Conservation (phyloP, 176 grass and related monocot genomes). For the Poa pratensis region DNA sequence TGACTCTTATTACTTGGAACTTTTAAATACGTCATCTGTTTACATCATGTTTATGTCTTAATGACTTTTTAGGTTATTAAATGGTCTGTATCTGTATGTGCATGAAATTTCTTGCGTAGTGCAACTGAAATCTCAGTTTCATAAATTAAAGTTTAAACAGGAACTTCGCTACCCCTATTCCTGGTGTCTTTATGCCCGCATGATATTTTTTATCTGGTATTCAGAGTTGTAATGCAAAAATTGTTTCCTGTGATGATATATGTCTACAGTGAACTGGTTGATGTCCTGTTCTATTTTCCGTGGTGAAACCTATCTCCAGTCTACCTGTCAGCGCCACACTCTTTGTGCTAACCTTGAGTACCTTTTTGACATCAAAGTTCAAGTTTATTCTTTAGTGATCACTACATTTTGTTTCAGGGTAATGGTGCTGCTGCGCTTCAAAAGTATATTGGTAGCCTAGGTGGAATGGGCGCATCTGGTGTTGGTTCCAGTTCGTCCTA, state of each 20-base stretch:
- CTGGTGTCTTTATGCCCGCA: constrained; percentile 25
- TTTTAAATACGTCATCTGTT: constrained; percentile 39
- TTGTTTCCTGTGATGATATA: constrained; percentile 5
- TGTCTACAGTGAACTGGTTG: not conserved
- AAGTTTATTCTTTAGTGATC: constrained; percentile 27
- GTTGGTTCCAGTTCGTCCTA: constrained; percentile 87
- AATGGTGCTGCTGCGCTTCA: constrained; percentile 70
- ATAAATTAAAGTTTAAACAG: not conserved
- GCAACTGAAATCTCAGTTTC: constrained; percentile 8
- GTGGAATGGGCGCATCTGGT: constrained; percentile 81
- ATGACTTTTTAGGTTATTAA: constrained; percentile 7
- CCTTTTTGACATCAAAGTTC: constrained; percentile 5
- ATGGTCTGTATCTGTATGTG: constrained; percentile 27
- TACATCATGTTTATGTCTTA: constrained; percentile 32
- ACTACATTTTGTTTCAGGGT: constrained; percentile 68
- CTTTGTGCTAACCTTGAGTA: not conserved
- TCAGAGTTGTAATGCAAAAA: not conserved
- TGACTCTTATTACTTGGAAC: constrained; percentile 11
- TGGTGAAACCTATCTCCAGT: not conserved
- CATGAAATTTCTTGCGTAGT: constrained; percentile 1
- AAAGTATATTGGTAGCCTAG: constrained; percentile 95
- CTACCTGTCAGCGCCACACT: constrained; percentile 16
- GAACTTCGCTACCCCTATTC: not conserved
- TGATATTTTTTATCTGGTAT: constrained; percentile 16
- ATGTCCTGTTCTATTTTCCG: not conserved